Percentiles rank a stretch among this genome's conserved stretches.
phyloP scores from a whole-genome alignment of 2,329 filamentous ascomycete species.

The Periconia macrospinosa region DNA sequence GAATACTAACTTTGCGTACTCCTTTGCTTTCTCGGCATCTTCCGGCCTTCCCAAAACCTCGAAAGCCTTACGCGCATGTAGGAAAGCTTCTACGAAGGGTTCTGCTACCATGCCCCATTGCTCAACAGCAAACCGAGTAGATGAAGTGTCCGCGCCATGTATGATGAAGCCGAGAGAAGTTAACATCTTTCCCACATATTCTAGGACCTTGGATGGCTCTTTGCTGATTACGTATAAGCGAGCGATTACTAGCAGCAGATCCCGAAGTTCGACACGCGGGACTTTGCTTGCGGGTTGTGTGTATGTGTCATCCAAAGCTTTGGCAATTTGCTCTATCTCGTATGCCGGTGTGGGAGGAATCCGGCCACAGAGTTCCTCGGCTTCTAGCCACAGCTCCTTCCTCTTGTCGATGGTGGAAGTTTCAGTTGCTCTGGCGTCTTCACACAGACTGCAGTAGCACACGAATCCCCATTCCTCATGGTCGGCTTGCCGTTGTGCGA shows the following conservation, averaged over 20 bases:
- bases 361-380: conserved; percentile 1
- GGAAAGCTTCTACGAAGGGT: conserved; percentile 28
- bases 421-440: conserved; percentile 11
- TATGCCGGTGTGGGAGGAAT: neutral
- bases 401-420: conserved; percentile 5
- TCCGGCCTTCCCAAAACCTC: conserved; percentile 13
- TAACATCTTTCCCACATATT: conserved; percentile 9
- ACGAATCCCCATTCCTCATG: conserved; percentile 16
- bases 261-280: conserved; percentile 23
- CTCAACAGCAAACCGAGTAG: conserved; percentile 13
- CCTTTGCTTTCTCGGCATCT: conserved; percentile 18
- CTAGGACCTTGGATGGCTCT: conserved; percentile 9
- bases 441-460: conserved; percentile 20
- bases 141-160: conserved; percentile 12
- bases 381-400: conserved; percentile 2
- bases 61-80: conserved; percentile 30
- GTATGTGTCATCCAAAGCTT: conserved; percentile 21
- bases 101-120: conserved; percentile 36
- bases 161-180: conserved; percentile 14
- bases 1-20: conserved; percentile 38
- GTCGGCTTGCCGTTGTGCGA: neutral
- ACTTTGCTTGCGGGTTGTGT: conserved; percentile 15
- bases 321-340: conserved; percentile 11
- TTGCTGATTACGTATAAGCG: conserved; percentile 11
- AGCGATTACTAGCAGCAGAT: conserved; percentile 15